These are phyloP conservation scores for Raddia distichophylla DNA, from an alignment of 176 grass and related monocot genomes.

Conservation along the genomic window DNA sequence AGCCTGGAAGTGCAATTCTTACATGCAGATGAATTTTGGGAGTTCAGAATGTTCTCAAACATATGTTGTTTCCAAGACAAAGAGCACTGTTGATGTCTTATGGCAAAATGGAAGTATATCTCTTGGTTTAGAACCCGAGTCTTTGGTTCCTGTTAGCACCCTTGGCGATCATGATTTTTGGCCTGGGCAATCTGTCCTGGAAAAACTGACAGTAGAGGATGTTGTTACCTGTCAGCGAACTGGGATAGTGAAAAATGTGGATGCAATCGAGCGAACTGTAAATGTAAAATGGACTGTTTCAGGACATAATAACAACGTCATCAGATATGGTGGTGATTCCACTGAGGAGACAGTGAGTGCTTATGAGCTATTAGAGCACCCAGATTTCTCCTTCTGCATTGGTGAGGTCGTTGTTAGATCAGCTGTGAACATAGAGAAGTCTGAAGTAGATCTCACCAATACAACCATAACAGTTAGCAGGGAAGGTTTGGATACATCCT, in stretches of 20 bases:
- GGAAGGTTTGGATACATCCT: conserved; percentile 37
- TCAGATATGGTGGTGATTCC: conserved; percentile 43
- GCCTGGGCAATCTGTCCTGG: conserved; percentile 83
- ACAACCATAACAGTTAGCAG: conserved; percentile 36
- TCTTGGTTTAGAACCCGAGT: conserved; percentile 67
- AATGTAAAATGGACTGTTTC: conserved; percentile 78
- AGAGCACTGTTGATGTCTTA: conserved; percentile 74
- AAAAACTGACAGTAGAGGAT: conserved; percentile 61
- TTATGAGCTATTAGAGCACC: conserved; percentile 92
- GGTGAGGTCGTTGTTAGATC: conserved; percentile 79
- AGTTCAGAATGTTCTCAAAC: conserved; percentile 54
- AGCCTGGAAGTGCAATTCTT: conserved; percentile 38
- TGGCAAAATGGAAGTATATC: conserved; percentile 89
- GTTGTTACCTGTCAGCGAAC: conserved; percentile 40
- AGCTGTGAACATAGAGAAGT: conserved; percentile 53
- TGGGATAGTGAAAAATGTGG: conserved; percentile 80
- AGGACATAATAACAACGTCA: conserved; percentile 45
- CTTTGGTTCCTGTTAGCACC: conserved; percentile 72
- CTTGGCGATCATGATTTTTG: conserved; percentile 97
- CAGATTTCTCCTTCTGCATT: conserved; percentile 78
- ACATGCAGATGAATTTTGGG: conserved; percentile 38
- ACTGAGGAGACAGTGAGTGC: conserved; percentile 85
- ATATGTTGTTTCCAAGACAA: conserved; percentile 80
- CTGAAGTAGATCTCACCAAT: conserved; percentile 57
- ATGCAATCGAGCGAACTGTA: conserved; percentile 76